Percentiles rank a stretch among this genome's conserved stretches.
Conservation (phyloP, 306 rosid genomes). For the Nissolia schottii region DNA sequence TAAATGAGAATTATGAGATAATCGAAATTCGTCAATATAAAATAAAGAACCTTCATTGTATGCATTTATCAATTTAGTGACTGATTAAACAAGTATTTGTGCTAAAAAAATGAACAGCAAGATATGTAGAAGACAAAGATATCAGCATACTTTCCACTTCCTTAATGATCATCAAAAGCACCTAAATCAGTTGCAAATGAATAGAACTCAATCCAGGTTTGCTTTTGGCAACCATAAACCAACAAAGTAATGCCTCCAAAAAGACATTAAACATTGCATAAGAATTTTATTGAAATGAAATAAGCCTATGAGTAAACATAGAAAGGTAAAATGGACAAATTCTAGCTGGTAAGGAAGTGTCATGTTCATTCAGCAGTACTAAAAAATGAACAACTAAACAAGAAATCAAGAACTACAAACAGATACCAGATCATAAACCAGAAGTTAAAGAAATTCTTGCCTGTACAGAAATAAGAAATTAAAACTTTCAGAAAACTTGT, state of each 20-base stretch:
- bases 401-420: slow-evolving; percentile 1
- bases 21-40: neutral
- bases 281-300: neutral
- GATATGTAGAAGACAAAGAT: neutral
- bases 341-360: neutral
- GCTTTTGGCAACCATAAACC: neutral
- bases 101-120: neutral
- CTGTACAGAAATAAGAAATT: neutral
- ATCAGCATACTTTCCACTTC: slow-evolving; percentile 9
- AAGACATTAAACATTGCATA: slow-evolving; percentile 1
- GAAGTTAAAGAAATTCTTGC: neutral
- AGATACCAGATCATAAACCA: slow-evolving; percentile 8
- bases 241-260: neutral
- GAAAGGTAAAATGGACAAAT: slow-evolving; percentile 7
- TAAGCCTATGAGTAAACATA: slow-evolving; percentile 5
- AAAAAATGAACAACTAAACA: neutral
- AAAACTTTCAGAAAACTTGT: neutral
- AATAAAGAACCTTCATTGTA: neutral
- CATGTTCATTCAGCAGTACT: neutral
- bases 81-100: neutral
- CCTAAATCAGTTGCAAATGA: slow-evolving; percentile 6
- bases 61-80: neutral
- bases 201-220: slow-evolving; percentile 10
- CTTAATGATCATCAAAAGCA: neutral
- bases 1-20: slow-evolving; percentile 8